Conservation (phyloP, 2,329 filamentous ascomycete species). For the Trichophaea hybrida region DNA sequence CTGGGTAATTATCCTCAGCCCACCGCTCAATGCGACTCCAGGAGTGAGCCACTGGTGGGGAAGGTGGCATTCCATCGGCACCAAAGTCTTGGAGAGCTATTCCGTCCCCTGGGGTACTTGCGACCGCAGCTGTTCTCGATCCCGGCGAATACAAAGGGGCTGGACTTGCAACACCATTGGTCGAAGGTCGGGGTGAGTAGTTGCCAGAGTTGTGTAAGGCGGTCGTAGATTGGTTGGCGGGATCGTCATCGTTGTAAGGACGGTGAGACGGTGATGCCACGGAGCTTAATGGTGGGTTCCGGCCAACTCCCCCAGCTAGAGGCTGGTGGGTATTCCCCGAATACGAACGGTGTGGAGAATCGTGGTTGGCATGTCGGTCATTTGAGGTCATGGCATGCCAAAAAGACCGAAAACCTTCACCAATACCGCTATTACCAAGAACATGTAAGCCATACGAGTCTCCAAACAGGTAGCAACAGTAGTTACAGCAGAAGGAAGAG, state of each 20-base stretch:
- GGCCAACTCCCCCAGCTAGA: constrained; percentile 70
- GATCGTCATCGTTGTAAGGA: constrained; percentile 60
- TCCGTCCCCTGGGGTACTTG: constrained; percentile 52
- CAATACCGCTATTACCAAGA: constrained; percentile 38
- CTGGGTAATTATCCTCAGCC: constrained; percentile 89
- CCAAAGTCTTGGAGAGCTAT: constrained; percentile 95
- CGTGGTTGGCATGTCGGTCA: constrained; percentile 74
- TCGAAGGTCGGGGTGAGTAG: constrained; percentile 38
- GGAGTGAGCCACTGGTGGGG: constrained; percentile 74
- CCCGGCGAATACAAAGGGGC: constrained; percentile 76
- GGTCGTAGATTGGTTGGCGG: constrained; percentile 39
- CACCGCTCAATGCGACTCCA: constrained; percentile 91
- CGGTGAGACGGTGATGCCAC: constrained; percentile 71
- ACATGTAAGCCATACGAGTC: background rate
- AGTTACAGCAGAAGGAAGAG: background rate
- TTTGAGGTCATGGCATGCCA: constrained; percentile 82
- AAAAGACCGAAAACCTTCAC: constrained; percentile 68
- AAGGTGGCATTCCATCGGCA: constrained; percentile 67
- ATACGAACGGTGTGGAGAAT: constrained; percentile 73
- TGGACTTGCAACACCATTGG: constrained; percentile 33
- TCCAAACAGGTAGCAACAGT: background rate
- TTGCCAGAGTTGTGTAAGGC: constrained; percentile 41
- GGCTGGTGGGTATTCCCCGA: constrained; percentile 47
- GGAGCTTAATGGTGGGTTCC: constrained; percentile 69
- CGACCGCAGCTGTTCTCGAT: constrained; percentile 62